These are phyloP conservation scores for Leishmania tarentolae DNA, from an alignment of 208 protist species.

Conservation along the genomic window DNA sequence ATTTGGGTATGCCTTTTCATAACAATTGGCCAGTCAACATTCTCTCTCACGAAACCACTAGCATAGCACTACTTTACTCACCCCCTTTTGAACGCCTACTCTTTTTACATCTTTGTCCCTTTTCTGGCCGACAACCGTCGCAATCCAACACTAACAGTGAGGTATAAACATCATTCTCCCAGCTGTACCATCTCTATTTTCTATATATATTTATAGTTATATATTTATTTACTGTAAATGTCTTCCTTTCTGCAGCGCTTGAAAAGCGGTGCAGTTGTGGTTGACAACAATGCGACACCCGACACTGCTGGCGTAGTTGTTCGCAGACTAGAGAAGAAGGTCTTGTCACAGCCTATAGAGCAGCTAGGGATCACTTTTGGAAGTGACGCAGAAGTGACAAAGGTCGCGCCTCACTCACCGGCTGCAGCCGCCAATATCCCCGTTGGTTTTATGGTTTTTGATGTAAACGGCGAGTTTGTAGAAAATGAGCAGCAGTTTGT, in stretches of 20 bases:
- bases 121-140: background rate
- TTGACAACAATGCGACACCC: slow-evolving; percentile 68
- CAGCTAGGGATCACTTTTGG: slow-evolving; percentile 64
- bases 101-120: background rate
- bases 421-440: slow-evolving; percentile 67
- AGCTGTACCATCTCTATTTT: background rate
- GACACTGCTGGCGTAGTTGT: slow-evolving; percentile 59
- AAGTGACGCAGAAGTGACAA: slow-evolving; percentile 70
- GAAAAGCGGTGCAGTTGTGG: slow-evolving; percentile 43
- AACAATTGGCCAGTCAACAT: background rate
- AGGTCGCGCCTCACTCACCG: slow-evolving; percentile 43
- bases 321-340: slow-evolving; percentile 59
- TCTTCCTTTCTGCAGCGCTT: slow-evolving; percentile 72
- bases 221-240: slow-evolving; percentile 23
- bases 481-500: slow-evolving; percentile 59
- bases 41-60: background rate
- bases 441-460: slow-evolving; percentile 66
- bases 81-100: background rate
- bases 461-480: slow-evolving; percentile 79
- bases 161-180: background rate
- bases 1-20: background rate
- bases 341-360: slow-evolving; percentile 51
- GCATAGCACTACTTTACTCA: background rate
- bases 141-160: background rate
- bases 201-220: no score